Evolutionary conservation across 2,329 filamentous ascomycete species (phyloP).

Genomic region (Trichophaea hybrida): DNA sequence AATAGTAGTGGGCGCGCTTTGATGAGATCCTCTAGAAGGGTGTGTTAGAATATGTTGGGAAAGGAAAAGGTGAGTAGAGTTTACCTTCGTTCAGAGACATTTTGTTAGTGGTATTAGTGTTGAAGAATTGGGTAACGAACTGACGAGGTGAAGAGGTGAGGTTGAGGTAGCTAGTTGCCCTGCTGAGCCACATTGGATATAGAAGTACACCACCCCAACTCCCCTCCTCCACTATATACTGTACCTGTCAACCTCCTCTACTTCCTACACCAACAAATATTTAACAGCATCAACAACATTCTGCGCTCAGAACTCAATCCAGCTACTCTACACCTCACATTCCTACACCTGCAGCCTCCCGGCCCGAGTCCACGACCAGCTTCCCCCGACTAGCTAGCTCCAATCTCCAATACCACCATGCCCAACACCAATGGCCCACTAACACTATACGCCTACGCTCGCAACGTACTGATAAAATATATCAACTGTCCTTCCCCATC

Average conservation of each 20-base stretch:
- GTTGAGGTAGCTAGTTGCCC: background rate
- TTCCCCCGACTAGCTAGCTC: background rate
- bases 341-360: too few relatives aligned
- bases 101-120: slow-evolving; percentile 1
- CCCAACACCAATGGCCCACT: background rate
- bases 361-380: too few relatives aligned
- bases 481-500: slow-evolving; percentile 30
- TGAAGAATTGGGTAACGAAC: background rate
- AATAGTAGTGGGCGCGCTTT: slow-evolving; percentile 27
- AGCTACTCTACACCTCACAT: background rate
- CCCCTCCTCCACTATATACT: background rate
- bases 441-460: background rate
- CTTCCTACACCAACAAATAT: background rate
- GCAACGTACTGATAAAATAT: slow-evolving; percentile 39
- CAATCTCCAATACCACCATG: background rate
- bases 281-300: background rate
- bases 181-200: background rate
- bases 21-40: slow-evolving; percentile 24
- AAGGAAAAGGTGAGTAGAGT: background rate
- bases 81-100: slow-evolving; percentile 16
- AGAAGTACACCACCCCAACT: background rate
- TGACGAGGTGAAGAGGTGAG: too few relatives aligned
- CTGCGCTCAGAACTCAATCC: background rate
- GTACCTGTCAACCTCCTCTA: background rate
- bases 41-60: background rate